phyloP scores from a whole-genome alignment of 2,329 filamentous ascomycete genomes.

The Ophiostoma tasmaniense region DNA sequence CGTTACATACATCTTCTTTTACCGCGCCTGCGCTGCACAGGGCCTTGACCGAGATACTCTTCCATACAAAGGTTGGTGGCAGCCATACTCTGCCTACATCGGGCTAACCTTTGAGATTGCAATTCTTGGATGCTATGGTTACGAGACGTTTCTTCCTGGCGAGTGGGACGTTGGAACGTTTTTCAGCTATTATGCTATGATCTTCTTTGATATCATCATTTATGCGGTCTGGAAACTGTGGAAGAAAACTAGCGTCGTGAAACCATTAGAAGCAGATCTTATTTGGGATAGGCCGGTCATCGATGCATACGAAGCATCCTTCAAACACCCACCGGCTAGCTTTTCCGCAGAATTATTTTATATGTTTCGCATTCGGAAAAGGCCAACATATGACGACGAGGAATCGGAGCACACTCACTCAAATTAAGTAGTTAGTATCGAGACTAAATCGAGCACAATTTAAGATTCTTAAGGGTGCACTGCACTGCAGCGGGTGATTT shows the following conservation, averaged over 20 bases:
- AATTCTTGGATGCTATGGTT: slow-evolving; percentile 39
- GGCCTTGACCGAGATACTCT: slow-evolving; percentile 28
- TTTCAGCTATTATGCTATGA: slow-evolving; percentile 49
- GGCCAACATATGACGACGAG: neutral
- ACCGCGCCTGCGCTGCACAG: slow-evolving; percentile 31
- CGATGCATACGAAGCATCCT: slow-evolving; percentile 31
- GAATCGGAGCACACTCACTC: neutral
- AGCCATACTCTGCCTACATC: slow-evolving; percentile 34
- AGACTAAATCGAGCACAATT: too few species aligned
- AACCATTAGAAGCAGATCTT: slow-evolving; percentile 21
- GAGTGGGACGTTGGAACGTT: slow-evolving; percentile 40
- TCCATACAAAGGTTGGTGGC: slow-evolving; percentile 32
- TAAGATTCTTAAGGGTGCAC: too few species aligned
- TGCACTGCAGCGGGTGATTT: too few species aligned
- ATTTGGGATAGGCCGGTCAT: slow-evolving; percentile 23
- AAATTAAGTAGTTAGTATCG: neutral
- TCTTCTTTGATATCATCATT: slow-evolving; percentile 43
- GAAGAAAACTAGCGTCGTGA: slow-evolving; percentile 43
- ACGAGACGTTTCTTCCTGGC: slow-evolving; percentile 36
- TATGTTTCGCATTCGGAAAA: neutral
- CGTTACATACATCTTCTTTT: slow-evolving; percentile 33
- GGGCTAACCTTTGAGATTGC: slow-evolving; percentile 20
- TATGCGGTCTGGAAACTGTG: slow-evolving; percentile 56
- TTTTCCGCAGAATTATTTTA: neutral
- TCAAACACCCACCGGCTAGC: neutral